Conservation (phyloP, 208 protist genomes). For the Trypanosoma lewisi region DNA sequence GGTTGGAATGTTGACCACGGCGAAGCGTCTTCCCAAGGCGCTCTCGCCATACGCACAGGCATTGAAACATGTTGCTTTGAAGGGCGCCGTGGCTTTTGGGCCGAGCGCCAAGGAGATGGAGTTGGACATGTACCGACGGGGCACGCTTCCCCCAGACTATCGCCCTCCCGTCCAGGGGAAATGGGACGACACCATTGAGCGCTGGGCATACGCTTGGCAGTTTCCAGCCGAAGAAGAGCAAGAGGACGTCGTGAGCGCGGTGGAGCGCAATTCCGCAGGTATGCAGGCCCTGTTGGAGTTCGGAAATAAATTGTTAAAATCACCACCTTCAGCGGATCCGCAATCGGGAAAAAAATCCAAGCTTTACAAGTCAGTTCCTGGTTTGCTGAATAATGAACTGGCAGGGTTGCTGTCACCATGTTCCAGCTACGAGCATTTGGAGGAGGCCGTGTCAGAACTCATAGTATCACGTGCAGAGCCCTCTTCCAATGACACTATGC, state of each 20-base stretch:
- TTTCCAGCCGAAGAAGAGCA: slow-evolving; percentile 82
- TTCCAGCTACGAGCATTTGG: slow-evolving; percentile 44
- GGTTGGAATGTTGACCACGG: slow-evolving; percentile 20
- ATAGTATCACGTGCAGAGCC: background rate
- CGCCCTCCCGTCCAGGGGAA: slow-evolving; percentile 77
- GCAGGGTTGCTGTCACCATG: slow-evolving; percentile 1
- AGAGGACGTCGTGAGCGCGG: slow-evolving; percentile 44
- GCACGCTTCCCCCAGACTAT: slow-evolving; percentile 80
- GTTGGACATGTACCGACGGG: slow-evolving; percentile 74
- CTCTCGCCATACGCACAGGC: slow-evolving; percentile 89
- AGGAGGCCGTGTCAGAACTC: slow-evolving; percentile 32
- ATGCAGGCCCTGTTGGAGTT: slow-evolving; percentile 72
- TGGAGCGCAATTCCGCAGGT: slow-evolving; percentile 48
- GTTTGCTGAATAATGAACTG: background rate
- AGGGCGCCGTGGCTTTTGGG: slow-evolving; percentile 69
- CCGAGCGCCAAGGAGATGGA: slow-evolving; percentile 82
- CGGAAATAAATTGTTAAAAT: slow-evolving; percentile 41
- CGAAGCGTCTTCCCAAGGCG: slow-evolving; percentile 37
- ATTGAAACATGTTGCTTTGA: slow-evolving; percentile 80
- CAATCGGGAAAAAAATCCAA: slow-evolving; percentile 42
- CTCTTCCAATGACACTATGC: slow-evolving; percentile 6
- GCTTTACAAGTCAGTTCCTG: slow-evolving; percentile 31
- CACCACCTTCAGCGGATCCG: slow-evolving; percentile 30
- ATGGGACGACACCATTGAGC: slow-evolving; percentile 91
- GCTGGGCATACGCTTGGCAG: slow-evolving; percentile 91